Base-by-base conservation (phyloP, 2,329 filamentous ascomycete genomes). In the Colletotrichum spaethianum region DNA sequence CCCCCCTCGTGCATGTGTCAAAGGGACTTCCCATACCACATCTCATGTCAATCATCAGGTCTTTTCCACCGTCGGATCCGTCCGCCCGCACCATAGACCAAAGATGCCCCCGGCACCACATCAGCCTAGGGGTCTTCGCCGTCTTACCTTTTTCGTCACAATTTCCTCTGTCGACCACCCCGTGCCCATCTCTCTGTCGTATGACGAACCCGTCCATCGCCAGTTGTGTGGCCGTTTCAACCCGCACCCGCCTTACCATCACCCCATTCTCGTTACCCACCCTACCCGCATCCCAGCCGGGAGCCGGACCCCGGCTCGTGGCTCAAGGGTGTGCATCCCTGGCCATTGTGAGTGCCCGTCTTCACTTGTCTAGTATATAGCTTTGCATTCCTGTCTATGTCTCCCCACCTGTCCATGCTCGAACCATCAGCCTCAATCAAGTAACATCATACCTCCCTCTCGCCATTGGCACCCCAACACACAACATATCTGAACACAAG, bases 1-100 rank as follows among this genome's bases (percentile, higher is more conserved):
- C 63, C 68, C 50, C 63, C 42, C 57, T 57, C 28, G 40, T 63
- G 69, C 69, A 71, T 56, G 57, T 63, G 69, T 63, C 69, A 63
- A 68, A 68, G 59, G 38, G 57, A 63, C 50, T 63, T 64, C 46
- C 53, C 69, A 68, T 52, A 68, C 57, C 57, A 63, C 64, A 63
- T 72, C 69, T 72, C 44, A 62, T 68, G 69, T 72, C 64, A 72
- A 72, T 72, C 69, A 72, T 68, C 69, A 72, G 64, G n/a, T n/a
- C 63, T 57, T 68, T 71, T 68, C 38, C 36, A 50, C 57, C 36
- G 52, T 72, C 69, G 69, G 69, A 57, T 59, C 69, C 69, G 64
- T 59, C 69, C 69, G 69, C 57, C 64, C 69, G 52, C 59, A 68
- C 69, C 69, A 72, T 50, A n/a, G 7, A 36, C 60, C 59, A 46